phyloP scores from a whole-genome alignment of 805 yeast genomes.

The Saturnispora sekii region DNA sequence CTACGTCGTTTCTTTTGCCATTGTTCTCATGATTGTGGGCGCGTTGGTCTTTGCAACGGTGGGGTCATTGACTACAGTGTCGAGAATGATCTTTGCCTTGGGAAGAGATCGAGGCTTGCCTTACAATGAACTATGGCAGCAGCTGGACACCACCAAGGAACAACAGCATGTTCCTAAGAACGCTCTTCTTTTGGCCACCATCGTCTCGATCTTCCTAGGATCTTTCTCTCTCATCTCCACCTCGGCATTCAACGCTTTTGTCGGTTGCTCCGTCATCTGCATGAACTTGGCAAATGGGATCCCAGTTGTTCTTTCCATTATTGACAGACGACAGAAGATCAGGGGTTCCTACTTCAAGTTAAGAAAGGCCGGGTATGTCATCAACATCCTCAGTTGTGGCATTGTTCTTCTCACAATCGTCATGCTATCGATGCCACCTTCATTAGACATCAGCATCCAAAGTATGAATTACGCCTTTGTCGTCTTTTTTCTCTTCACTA shows the following conservation, averaged over 20 bases:
- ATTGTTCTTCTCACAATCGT: conserved; percentile 54
- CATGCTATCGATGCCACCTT: conserved; percentile 64
- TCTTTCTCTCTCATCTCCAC: conserved; percentile 57
- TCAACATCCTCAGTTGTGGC: conserved; percentile 46
- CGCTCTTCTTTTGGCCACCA: conserved; percentile 57
- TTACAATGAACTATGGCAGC: conserved; percentile 50
- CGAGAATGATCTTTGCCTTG: conserved; percentile 73
- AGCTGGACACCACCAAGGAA: conserved; percentile 45
- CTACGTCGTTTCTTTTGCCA: conserved; percentile 54
- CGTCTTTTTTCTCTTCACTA: conserved; percentile 43
- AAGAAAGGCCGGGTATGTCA: conserved; percentile 51
- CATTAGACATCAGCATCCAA: conserved; percentile 38
- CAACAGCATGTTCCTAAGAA: conserved; percentile 58
- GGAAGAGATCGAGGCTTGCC: conserved; percentile 82
- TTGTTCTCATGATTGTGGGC: conserved; percentile 57
- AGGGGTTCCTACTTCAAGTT: conserved; percentile 62
- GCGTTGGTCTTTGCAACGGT: conserved; percentile 69
- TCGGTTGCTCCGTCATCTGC: conserved; percentile 73
- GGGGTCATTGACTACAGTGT: conserved; percentile 72
- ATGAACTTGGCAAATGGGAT: conserved; percentile 68
- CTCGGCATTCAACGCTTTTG: conserved; percentile 73
- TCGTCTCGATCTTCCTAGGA: conserved; percentile 50
- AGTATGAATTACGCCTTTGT: conserved; percentile 61
- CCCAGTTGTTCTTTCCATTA: conserved; percentile 55
- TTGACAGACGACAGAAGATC: conserved; percentile 50